Percentiles rank a stretch among this genome's conserved stretches.
These are phyloP conservation scores for Solanum chacoense DNA, from an alignment of 305 asterid genomes.

Conservation along the genomic window DNA sequence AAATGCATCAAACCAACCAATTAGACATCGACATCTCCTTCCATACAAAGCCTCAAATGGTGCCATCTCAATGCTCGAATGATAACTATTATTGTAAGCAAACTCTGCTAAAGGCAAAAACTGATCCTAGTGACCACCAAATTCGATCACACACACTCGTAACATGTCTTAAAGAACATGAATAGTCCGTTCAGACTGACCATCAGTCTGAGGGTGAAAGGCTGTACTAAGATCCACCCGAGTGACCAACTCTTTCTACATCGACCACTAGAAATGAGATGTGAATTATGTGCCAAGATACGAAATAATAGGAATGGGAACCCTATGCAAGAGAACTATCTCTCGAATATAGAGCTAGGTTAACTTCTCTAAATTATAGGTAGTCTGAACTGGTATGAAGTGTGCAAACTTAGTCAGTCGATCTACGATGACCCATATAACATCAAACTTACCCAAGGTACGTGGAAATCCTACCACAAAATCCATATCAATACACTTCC, in stretches of 20 bases:
- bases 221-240: background rate
- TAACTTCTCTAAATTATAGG: background rate
- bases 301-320: background rate
- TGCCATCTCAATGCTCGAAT: background rate
- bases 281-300: background rate
- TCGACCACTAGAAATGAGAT: background rate
- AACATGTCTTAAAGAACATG: background rate
- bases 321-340: background rate
- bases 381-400: background rate
- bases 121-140: background rate
- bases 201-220: background rate
- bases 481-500: background rate
- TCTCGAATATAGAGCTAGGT: background rate
- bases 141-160: background rate
- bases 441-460: background rate
- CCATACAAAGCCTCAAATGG: background rate
- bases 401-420: background rate
- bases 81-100: no score
- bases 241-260: background rate
- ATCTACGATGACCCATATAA: background rate
- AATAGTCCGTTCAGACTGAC: no score
- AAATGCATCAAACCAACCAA: background rate
- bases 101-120: background rate
- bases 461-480: background rate
- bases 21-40: background rate